A percentile compares a stretch with the other conserved stretches of the same genome.
These are phyloP conservation scores for Coemansia sp. DNA, from an alignment of 192 early-diverging fungal species.

Conservation along the genomic window DNA sequence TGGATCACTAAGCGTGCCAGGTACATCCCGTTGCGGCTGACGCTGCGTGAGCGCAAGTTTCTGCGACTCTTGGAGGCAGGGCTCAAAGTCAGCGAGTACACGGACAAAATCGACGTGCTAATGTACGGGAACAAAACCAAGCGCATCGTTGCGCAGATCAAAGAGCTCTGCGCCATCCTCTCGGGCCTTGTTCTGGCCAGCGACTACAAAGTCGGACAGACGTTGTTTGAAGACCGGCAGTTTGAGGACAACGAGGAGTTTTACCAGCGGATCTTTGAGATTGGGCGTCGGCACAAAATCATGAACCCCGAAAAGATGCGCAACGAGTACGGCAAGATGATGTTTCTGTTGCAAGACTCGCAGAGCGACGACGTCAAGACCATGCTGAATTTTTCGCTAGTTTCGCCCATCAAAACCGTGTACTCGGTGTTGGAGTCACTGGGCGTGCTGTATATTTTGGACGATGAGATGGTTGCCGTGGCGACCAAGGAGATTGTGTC, in stretches of 20 bases:
- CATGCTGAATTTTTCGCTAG: constrained; percentile 78
- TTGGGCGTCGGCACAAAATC: constrained; percentile 81
- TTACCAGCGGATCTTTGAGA: constrained; percentile 72
- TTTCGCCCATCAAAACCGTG: constrained; percentile 90
- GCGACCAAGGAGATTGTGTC: constrained; percentile 69
- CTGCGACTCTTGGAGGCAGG: constrained; percentile 94
- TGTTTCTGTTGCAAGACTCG: constrained; percentile 88
- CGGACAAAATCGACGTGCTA: constrained; percentile 81
- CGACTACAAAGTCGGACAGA: constrained; percentile 83
- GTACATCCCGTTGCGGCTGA: constrained; percentile 93
- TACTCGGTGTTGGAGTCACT: constrained; percentile 72
- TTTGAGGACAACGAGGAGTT: constrained; percentile 80
- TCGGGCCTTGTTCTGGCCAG: constrained; percentile 86
- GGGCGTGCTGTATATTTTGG: constrained; percentile 67
- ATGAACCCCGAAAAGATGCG: constrained; percentile 98
- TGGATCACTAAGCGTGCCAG: constrained; percentile 89
- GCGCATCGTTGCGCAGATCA: constrained; percentile 93
- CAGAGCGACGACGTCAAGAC: constrained; percentile 72
- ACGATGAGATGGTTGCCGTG: constrained; percentile 77
- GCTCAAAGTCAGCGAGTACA: constrained; percentile 89
- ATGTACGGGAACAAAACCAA: constrained; percentile 81
- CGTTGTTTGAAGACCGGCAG: constrained; percentile 68
- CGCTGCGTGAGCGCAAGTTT: constrained; percentile 88
- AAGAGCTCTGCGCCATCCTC: constrained; percentile 94
- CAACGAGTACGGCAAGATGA: constrained; percentile 92